Conservation (phyloP, 345 rosid genomes). For the Bruguiera sexangula region DNA sequence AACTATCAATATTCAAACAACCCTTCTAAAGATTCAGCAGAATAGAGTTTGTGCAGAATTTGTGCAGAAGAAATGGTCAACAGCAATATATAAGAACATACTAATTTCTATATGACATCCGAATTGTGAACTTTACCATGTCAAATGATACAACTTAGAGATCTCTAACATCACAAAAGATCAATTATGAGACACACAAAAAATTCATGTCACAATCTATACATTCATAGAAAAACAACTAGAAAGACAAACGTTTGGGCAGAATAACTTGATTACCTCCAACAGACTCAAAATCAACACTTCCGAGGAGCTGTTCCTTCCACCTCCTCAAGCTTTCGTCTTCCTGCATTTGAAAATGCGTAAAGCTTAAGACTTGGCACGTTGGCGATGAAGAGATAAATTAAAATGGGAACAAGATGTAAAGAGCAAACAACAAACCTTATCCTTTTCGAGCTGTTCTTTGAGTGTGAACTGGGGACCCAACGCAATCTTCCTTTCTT, state of each 20-base stretch:
- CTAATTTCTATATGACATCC: too few species aligned
- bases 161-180: too few species aligned
- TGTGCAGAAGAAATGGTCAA: neutral
- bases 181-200: too few species aligned
- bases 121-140: neutral
- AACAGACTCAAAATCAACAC: slow-evolving; percentile 61
- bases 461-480: slow-evolving; percentile 66
- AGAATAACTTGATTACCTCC: slow-evolving; percentile 49
- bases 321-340: slow-evolving; percentile 95
- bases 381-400: neutral
- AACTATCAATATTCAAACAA: too few species aligned
- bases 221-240: too few species aligned
- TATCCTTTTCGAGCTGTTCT: slow-evolving; percentile 67
- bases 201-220: too few species aligned
- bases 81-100: neutral
- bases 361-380: neutral
- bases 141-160: too few species aligned
- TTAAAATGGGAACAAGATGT: neutral
- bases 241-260: neutral
- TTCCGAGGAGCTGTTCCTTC: slow-evolving; percentile 88
- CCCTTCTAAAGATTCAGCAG: too few species aligned
- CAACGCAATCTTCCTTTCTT: slow-evolving; percentile 48
- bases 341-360: slow-evolving; percentile 40
- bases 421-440: slow-evolving; percentile 32
- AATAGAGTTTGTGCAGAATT: neutral